Evolutionary conservation across 169 alveolate species (phyloP).

Genomic region (Plasmodium relictum): DNA sequence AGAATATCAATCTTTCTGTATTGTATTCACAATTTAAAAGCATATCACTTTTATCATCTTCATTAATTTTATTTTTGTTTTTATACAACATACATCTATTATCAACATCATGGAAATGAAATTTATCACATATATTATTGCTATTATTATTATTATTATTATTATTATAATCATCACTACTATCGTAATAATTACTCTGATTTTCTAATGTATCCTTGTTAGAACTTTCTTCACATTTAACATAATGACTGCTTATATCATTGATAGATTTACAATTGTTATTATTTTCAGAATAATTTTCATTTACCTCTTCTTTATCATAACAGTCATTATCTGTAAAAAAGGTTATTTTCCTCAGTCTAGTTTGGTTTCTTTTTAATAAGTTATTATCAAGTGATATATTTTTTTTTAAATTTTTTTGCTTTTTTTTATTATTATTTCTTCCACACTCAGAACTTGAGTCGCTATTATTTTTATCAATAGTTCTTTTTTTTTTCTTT

Average conservation of each 20-base stretch:
- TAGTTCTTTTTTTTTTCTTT: conserved; percentile 9
- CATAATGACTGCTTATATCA: neutral
- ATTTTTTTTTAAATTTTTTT: neutral
- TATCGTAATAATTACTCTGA: conserved; percentile 10
- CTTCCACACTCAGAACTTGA: neutral
- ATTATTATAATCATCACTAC: neutral
- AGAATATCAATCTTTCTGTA: conserved; percentile 56
- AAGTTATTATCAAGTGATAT: no score
- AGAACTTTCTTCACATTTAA: neutral
- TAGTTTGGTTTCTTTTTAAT: neutral
- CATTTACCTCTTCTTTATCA: conserved; percentile 13
- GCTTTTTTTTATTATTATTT: neutral
- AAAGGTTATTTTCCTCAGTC: neutral
- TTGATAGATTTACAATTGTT: neutral
- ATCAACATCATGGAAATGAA: neutral
- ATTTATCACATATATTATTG: neutral
- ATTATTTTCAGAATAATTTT: conserved; percentile 14
- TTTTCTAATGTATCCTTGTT: neutral
- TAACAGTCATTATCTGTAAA: conserved; percentile 27
- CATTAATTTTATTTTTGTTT: neutral
- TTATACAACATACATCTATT: neutral
- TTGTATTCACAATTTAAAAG: conserved; percentile 33
- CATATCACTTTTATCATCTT: neutral
- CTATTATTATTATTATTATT: neutral
- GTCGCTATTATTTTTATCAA: conserved; percentile 1